A percentile compares a stretch with the other conserved stretches of the same genome.
These are phyloP conservation scores for Beauveria australis DNA, from an alignment of 2,329 filamentous ascomycete species.

Conservation along the genomic window DNA sequence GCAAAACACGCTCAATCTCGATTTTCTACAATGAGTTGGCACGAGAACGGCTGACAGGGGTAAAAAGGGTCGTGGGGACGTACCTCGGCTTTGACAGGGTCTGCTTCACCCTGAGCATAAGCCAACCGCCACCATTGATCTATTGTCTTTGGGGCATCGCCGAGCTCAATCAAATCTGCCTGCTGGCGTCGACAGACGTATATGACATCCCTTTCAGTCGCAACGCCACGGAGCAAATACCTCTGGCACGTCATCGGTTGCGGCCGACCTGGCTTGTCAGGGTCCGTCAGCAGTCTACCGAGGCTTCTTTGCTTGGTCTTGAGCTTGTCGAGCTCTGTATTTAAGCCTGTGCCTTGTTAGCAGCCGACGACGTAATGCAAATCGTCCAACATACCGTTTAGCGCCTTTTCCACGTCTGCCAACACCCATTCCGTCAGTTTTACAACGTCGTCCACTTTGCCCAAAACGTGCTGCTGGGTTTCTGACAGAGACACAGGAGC, in stretches of 20 bases:
- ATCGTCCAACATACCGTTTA: slow-evolving; percentile 26
- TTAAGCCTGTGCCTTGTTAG: slow-evolving; percentile 23
- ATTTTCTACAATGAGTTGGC: slow-evolving; percentile 32
- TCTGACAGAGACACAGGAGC: slow-evolving; percentile 29
- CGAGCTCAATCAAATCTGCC: slow-evolving; percentile 34
- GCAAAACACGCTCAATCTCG: slow-evolving; percentile 35
- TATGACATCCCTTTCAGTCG: slow-evolving; percentile 35
- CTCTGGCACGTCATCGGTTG: slow-evolving; percentile 34
- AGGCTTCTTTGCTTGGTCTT: slow-evolving; percentile 29
- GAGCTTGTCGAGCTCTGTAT: slow-evolving; percentile 23
- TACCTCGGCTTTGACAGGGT: slow-evolving; percentile 43
- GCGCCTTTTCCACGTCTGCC: slow-evolving; percentile 24
- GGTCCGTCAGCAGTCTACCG: slow-evolving; percentile 30
- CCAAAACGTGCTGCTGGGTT: slow-evolving; percentile 22
- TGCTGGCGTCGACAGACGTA: slow-evolving; percentile 42
- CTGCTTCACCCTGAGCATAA: slow-evolving; percentile 27
- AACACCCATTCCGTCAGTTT: slow-evolving; percentile 25
- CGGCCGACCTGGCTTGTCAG: slow-evolving; percentile 27
- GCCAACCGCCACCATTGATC: slow-evolving; percentile 52
- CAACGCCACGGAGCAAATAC: slow-evolving; percentile 45
- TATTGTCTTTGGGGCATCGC: slow-evolving; percentile 20
- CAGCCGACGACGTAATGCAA: neutral
- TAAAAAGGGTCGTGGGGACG: slow-evolving; percentile 4
- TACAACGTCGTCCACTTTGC: slow-evolving; percentile 27
- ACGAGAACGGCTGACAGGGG: slow-evolving; percentile 14